Base-by-base conservation (phyloP, 257 asterid genomes). In the Nicotiana knightiana region DNA sequence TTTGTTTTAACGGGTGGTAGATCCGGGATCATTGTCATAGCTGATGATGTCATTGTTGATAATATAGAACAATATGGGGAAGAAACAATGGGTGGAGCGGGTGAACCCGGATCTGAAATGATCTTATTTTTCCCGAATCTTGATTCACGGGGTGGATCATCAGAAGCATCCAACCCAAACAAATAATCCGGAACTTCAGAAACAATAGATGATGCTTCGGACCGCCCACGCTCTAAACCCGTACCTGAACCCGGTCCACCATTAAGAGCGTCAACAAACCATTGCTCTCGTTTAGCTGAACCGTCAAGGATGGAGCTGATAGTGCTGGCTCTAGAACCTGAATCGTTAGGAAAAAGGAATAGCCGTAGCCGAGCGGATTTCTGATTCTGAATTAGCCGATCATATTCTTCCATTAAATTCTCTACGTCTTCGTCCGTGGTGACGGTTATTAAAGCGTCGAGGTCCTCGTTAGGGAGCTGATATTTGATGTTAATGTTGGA, bases 361-460 rank as follows among this genome's bases (percentile, higher is more conserved):
- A 93, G 87, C 79, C 99, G 84, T 18, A 95, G 97, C 70, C 97
- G 86, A 86, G 96, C 91, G 58, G 94, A 84, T 80, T 89, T 92
- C 55, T 87, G 91, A 79, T 81, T 81, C 75, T 73, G 91, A n/a
- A 73, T 84, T 18, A 93, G 92, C 82, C 98, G 97, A 86, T 93
- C 97, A 67, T 89, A 93, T 83, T 95, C 99, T 9, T 95, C 99
- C 94, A 95, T 92, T 98, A 95, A 93, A 78, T 95, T 93, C 67
- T 95, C 97, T 12, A 95, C 88, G 86, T 95, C 99, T 80, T 95
- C 98, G 43, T 95, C 98, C 1, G 89, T 84, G 1, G 95, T 89
- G 39, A 93, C 96, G 7, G 99, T 92, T 71, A 95, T 93, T 12
- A 95, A 89, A 13, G 98, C 86, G 82, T 95, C 99, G 5, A 95